These are phyloP conservation scores for Hypericum perforatum DNA, from an alignment of 345 rosid species.

Conservation along the genomic window DNA sequence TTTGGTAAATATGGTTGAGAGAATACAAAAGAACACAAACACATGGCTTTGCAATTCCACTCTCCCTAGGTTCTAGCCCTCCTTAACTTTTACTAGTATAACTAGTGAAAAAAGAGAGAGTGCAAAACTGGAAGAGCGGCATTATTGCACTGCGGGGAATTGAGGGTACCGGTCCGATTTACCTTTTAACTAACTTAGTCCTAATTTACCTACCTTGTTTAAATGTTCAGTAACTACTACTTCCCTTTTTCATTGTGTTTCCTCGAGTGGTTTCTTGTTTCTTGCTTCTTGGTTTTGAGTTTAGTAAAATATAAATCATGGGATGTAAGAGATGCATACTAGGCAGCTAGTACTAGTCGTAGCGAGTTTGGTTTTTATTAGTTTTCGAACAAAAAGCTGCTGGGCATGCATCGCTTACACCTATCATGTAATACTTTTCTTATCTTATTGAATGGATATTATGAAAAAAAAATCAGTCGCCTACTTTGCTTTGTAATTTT, in stretches of 20 bases:
- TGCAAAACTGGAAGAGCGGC: constrained; percentile 57
- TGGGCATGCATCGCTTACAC: constrained; percentile 72
- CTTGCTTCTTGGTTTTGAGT: neutral
- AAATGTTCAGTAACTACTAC: constrained; percentile 6
- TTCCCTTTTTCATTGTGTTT: constrained; percentile 1
- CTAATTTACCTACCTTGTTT: constrained; percentile 14
- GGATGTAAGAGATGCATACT: constrained; percentile 71
- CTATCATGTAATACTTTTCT: constrained; percentile 21
- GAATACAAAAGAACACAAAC: constrained; percentile 4
- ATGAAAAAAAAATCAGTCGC: too few relatives aligned
- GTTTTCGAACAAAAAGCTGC: constrained; percentile 23
- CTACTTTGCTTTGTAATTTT: too few relatives aligned
- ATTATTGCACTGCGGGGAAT: constrained; percentile 85
- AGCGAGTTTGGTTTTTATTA: too few relatives aligned
- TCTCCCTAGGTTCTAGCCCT: constrained; percentile 53
- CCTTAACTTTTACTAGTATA: too few relatives aligned
- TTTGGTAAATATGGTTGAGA: constrained; percentile 28
- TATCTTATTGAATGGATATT: too few relatives aligned
- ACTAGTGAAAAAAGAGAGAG: neutral
- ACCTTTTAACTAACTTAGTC: constrained; percentile 4
- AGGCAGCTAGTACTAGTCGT: constrained; percentile 18
- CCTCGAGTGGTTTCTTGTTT: neutral
- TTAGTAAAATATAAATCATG: constrained; percentile 19
- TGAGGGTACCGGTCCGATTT: constrained; percentile 90
- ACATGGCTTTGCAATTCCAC: constrained; percentile 62